Conservation (phyloP, 495 filamentous ascomycete species). For the Neurospora sp. region DNA sequence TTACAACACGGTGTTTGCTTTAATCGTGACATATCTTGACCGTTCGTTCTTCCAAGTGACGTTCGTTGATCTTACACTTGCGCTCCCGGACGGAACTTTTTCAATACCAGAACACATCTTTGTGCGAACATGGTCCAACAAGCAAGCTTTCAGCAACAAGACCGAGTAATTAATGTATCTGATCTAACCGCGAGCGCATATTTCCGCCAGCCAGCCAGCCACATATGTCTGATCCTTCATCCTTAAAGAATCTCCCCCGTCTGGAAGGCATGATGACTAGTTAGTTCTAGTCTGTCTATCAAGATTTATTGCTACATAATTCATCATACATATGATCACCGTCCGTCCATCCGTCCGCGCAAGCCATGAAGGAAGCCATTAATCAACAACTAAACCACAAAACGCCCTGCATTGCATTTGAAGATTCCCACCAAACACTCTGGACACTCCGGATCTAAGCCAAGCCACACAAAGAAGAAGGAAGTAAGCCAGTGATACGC, state of each 20-base stretch:
- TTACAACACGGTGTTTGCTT: too few species aligned
- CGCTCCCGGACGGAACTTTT: too few species aligned
- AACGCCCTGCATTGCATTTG: not conserved
- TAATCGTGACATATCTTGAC: too few species aligned
- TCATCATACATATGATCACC: not conserved
- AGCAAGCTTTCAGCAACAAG: too few species aligned
- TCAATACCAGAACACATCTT: too few species aligned
- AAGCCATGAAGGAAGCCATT: not conserved
- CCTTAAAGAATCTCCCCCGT: not conserved
- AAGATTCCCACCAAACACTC: not conserved
- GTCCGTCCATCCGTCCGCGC: too few species aligned
- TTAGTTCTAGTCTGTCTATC: not conserved
- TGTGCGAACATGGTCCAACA: too few species aligned
- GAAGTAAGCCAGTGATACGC: not conserved
- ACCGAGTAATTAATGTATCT: too few species aligned
- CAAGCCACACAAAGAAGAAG: not conserved
- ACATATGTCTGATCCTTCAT: not conserved
- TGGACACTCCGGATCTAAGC: not conserved
- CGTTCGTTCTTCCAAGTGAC: too few species aligned
- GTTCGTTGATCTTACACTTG: too few species aligned
- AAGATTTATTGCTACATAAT: not conserved
- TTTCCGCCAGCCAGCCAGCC: too few species aligned
- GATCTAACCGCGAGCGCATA: not conserved
- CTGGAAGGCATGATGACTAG: not conserved
- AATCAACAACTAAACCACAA: not conserved